These are phyloP conservation scores for Aspergillus egyptiacus DNA, from an alignment of 495 filamentous ascomycete genomes.

Conservation along the genomic window DNA sequence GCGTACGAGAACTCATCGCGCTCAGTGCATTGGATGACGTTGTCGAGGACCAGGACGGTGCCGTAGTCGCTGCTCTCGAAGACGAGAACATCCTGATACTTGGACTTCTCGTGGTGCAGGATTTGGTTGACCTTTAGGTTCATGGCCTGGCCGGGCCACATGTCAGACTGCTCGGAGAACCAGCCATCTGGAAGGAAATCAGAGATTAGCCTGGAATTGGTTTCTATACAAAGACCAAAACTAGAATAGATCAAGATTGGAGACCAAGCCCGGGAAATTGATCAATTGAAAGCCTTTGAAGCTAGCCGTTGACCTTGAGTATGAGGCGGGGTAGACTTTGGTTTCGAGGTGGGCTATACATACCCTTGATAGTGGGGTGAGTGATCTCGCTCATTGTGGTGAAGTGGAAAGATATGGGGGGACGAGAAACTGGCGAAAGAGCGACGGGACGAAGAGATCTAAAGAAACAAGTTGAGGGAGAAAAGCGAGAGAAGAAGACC, in stretches of 20 bases:
- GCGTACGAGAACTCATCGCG: constrained; percentile 88
- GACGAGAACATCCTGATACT: constrained; percentile 97
- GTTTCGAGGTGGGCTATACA: constrained; percentile 21
- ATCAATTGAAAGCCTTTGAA: constrained; percentile 7
- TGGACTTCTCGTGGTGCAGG: constrained; percentile 96
- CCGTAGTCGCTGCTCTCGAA: constrained; percentile 97
- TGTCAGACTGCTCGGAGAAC: constrained; percentile 95
- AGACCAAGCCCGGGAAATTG: background rate
- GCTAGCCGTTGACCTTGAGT: background rate
- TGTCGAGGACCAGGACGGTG: constrained; percentile 95
- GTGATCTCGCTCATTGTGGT: constrained; percentile 51
- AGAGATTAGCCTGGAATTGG: constrained; percentile 4
- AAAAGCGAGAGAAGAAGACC: constrained; percentile 18
- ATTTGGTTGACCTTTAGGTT: constrained; percentile 96
- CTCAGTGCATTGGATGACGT: constrained; percentile 98
- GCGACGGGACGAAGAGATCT: constrained; percentile 9
- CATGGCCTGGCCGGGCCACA: constrained; percentile 99
- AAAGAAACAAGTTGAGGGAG: constrained; percentile 15
- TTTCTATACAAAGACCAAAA: background rate
- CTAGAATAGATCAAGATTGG: background rate
- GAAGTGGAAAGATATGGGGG: constrained; percentile 17
- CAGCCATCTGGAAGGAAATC: constrained; percentile 73
- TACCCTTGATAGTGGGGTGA: constrained; percentile 58
- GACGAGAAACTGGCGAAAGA: constrained; percentile 10
- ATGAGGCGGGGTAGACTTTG: constrained; percentile 22